Conservation (phyloP, 495 filamentous ascomycete genomes). For the Sphaerosporella brunnea region DNA sequence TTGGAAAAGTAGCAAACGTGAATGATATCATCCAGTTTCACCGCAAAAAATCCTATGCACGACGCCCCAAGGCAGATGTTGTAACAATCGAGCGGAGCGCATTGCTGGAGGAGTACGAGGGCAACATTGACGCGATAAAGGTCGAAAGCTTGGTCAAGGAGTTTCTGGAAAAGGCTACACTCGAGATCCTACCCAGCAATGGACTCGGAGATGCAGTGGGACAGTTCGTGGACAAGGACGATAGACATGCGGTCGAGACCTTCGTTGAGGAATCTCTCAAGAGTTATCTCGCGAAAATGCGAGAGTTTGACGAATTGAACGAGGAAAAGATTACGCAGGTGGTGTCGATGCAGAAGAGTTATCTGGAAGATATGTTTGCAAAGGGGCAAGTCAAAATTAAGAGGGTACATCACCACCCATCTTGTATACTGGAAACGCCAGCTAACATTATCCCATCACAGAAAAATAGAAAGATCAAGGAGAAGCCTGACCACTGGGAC, state of each 20-base stretch:
- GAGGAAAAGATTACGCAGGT: conserved; percentile 45
- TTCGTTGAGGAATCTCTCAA: conserved; percentile 70
- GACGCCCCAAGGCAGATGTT: conserved; percentile 27
- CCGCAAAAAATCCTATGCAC: conserved; percentile 50
- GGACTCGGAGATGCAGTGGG: conserved; percentile 83
- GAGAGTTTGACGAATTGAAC: conserved; percentile 50
- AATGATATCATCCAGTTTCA: conserved; percentile 90
- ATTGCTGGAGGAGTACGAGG: conserved; percentile 27
- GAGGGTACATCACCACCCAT: conserved; percentile 23
- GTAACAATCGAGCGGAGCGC: conserved; percentile 41
- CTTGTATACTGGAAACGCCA: too few relatives aligned
- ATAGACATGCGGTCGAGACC: conserved; percentile 77
- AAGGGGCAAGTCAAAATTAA: conserved; percentile 46
- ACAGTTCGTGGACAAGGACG: conserved; percentile 88
- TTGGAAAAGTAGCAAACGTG: conserved; percentile 74
- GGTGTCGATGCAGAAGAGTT: conserved; percentile 52
- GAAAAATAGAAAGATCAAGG: conserved; percentile 47
- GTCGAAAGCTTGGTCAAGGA: conserved; percentile 77
- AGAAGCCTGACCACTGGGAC: conserved; percentile 68
- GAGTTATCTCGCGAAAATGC: conserved; percentile 56
- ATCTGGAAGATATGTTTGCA: conserved; percentile 54
- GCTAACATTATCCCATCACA: too few relatives aligned
- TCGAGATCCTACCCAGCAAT: conserved; percentile 80
- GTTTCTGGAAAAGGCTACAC: conserved; percentile 61
- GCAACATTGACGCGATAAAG: conserved; percentile 55